Percentiles rank a stretch among this genome's conserved stretches.
phyloP scores from a whole-genome alignment of 2,329 filamentous ascomycete genomes.

The Apiospora marii region DNA sequence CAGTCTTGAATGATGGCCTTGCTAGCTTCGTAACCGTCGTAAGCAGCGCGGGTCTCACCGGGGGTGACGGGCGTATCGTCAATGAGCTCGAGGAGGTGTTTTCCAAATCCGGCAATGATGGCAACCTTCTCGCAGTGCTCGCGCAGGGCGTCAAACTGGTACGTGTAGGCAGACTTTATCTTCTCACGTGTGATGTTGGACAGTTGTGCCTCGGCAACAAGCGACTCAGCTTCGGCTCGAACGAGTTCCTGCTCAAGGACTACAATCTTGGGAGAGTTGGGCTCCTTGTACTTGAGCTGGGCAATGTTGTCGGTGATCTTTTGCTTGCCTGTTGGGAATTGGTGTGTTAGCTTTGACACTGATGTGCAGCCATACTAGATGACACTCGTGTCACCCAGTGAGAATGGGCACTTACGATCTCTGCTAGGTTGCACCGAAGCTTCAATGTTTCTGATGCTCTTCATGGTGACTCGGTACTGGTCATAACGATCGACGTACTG shows the following conservation, averaged over 20 bases:
- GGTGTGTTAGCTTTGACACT: slow-evolving; percentile 30
- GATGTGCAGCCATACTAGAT: neutral
- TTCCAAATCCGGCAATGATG: slow-evolving; percentile 96
- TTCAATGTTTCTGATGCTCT: slow-evolving; percentile 99
- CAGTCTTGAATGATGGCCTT: slow-evolving; percentile 99
- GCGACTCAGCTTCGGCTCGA: slow-evolving; percentile 96
- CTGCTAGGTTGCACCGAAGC: slow-evolving; percentile 97
- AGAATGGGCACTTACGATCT: slow-evolving; percentile 73
- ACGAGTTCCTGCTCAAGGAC: slow-evolving; percentile 98
- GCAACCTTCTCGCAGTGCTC: slow-evolving; percentile 99
- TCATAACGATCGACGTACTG: slow-evolving; percentile 99
- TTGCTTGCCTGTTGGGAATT: slow-evolving; percentile 76
- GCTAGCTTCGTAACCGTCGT: slow-evolving; percentile 97
- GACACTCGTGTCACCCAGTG: neutral
- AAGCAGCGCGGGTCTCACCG: slow-evolving; percentile 92
- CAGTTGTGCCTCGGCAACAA: slow-evolving; percentile 96
- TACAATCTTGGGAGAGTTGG: slow-evolving; percentile 96
- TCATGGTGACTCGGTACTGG: slow-evolving; percentile 98
- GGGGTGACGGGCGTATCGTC: slow-evolving; percentile 97
- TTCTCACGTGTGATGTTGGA: slow-evolving; percentile 99
- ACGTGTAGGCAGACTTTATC: slow-evolving; percentile 96
- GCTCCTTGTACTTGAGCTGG: slow-evolving; percentile 99
- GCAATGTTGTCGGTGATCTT: slow-evolving; percentile 99
- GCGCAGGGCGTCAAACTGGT: slow-evolving; percentile 96
- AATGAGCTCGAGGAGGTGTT: slow-evolving; percentile 95